Base-by-base conservation (phyloP, 1,284 basidiomycete species). In the Neonothopanus nambi region DNA sequence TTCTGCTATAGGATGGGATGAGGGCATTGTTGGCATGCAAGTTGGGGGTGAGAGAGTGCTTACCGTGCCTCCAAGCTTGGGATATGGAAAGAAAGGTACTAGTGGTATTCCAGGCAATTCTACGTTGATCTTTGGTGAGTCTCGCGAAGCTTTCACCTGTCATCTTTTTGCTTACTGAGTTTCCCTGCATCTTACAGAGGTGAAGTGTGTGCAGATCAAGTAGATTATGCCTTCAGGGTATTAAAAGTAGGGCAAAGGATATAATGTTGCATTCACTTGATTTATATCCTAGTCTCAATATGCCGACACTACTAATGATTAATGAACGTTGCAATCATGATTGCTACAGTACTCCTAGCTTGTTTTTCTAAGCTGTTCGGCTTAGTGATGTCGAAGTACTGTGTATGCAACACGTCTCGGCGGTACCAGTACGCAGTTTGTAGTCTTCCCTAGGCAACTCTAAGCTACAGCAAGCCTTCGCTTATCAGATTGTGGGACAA, bases 21-120 rank as follows among this genome's bases (percentile, higher is more conserved):
- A 92, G 63, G 95, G 95, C 51, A 79, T 98, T 55, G 84, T 77
- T 52, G 96, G 95, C 46, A 97, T 98, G 94, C 84, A 89, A 62
- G 85, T 89, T 45, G 95, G 93, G 50, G 93, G 93, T 37, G 95
- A 98, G 73, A 86, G 95, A 52, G 74, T 87, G 57, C 78, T 98
- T 60, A 86, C 82, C 45, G 81, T 95, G 57, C 92, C 94, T 30
- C 72, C 89, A 15, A 65, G 74, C 12, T 76, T 89, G 74, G 89
- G 67, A 12, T 92, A 92, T 56, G 90, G 90, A 39, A 84, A 82
- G 58, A 75, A 74, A 59, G 77, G 76, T 48, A 66, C 64, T 23
- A 67, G 60, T 3, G 71, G 62, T 9, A 89, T 91, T 54, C 90
- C 89, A 53, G 60, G 79, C 30, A 87, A 85, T 65, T 81, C 90